A percentile compares a stretch with the other conserved stretches of the same genome.
Evolutionary conservation across 2,329 filamentous ascomycete species (phyloP).

Genomic region (Boeremia exigua): DNA sequence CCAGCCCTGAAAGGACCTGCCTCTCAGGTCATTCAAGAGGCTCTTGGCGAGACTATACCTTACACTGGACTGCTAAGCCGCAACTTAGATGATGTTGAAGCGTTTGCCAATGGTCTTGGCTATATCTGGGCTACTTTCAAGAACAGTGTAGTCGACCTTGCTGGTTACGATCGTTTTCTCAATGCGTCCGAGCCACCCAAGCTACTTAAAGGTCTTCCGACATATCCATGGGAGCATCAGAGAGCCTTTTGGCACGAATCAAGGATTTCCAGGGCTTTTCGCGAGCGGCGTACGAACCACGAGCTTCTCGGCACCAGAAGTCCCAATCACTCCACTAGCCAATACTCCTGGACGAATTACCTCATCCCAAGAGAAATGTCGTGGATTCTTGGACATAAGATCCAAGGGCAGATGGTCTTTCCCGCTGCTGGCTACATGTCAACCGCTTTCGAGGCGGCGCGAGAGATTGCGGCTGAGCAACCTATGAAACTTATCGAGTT

Average conservation of each 20-base stretch:
- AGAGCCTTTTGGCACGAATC: conserved; percentile 31
- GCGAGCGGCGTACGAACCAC: conserved; percentile 18
- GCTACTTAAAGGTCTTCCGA: conserved; percentile 20
- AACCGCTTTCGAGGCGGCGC: conserved; percentile 43
- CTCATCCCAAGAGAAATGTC: conserved; percentile 15
- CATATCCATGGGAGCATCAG: conserved; percentile 41
- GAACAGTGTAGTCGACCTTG: neutral
- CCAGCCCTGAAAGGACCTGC: conserved; percentile 53
- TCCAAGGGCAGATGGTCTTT: conserved; percentile 48
- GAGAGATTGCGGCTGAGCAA: neutral
- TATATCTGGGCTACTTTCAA: conserved; percentile 6
- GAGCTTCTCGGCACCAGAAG: conserved; percentile 15
- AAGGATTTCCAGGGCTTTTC: conserved; percentile 7
- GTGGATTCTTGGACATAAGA: conserved; percentile 26
- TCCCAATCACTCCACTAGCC: neutral
- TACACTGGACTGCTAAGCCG: conserved; percentile 32
- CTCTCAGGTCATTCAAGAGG: conserved; percentile 40
- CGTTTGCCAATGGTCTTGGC: conserved; percentile 21
- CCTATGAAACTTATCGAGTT: conserved; percentile 21
- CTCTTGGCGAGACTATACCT: conserved; percentile 5
- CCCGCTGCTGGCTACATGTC: conserved; percentile 54
- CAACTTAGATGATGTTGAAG: conserved; percentile 26
- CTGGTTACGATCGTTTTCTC: neutral
- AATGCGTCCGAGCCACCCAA: neutral
- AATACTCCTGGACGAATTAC: conserved; percentile 21